Conservation (phyloP, 768 basidiomycete species). For the Atractiella rhizophila region DNA sequence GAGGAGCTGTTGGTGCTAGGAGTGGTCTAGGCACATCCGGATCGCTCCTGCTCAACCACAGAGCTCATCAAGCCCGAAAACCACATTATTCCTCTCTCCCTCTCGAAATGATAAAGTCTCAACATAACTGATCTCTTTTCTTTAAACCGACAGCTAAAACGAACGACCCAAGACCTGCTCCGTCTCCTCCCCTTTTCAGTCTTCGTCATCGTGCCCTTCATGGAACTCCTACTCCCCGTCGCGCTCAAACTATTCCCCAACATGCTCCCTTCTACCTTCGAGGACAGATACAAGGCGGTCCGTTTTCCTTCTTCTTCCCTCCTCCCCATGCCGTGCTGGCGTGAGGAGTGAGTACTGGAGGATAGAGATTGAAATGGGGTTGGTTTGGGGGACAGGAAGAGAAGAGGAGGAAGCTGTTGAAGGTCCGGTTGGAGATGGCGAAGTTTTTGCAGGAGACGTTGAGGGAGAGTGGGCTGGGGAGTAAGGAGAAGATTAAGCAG, state of each 20-base stretch:
- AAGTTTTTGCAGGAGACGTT: slow-evolving; percentile 97
- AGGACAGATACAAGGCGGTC: slow-evolving; percentile 85
- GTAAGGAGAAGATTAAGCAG: slow-evolving; percentile 63
- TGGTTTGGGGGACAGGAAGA: slow-evolving; percentile 41
- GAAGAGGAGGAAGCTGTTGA: slow-evolving; percentile 81
- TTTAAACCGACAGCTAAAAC: slow-evolving; percentile 44
- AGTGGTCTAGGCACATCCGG: no score
- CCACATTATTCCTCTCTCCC: no score
- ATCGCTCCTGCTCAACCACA: no score
- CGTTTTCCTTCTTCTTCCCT: slow-evolving; percentile 14
- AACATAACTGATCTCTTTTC: neutral
- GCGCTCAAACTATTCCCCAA: slow-evolving; percentile 92
- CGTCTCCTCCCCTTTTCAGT: slow-evolving; percentile 85
- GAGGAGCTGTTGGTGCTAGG: no score
- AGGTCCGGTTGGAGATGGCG: slow-evolving; percentile 90
- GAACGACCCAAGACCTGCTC: slow-evolving; percentile 77
- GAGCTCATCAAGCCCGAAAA: no score
- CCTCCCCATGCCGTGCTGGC: neutral
- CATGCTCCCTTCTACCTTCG: slow-evolving; percentile 95
- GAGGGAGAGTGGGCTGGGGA: slow-evolving; percentile 74
- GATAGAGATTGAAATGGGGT: neutral
- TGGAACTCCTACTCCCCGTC: slow-evolving; percentile 87
- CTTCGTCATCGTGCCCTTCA: slow-evolving; percentile 88
- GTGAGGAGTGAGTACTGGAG: neutral
- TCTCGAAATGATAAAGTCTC: neutral